Percentiles rank a stretch among this genome's conserved stretches.
Conservation (phyloP, 106 monocot species). For the Dioscorea dumetorum region DNA sequence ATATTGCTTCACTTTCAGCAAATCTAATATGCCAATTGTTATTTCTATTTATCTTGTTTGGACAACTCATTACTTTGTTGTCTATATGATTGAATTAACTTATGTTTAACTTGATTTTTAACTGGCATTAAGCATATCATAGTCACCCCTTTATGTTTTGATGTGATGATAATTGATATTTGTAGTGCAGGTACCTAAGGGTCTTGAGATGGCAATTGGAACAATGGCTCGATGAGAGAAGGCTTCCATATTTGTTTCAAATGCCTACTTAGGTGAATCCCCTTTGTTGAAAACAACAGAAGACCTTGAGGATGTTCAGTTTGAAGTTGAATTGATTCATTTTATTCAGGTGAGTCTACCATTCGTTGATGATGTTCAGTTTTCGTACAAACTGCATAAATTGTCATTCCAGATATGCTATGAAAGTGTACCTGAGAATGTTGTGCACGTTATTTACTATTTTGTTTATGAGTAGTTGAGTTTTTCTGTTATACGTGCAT, state of each 20-base stretch:
- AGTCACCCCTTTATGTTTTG: too few relatives aligned
- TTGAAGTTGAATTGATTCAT: slow-evolving; percentile 82
- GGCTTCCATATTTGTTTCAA: slow-evolving; percentile 63
- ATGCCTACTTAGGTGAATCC: slow-evolving; percentile 63
- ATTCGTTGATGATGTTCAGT: not conserved
- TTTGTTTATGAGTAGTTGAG: too few relatives aligned
- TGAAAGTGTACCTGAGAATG: not conserved
- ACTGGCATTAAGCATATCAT: too few relatives aligned
- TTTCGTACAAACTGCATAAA: not conserved
- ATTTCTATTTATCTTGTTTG: too few relatives aligned
- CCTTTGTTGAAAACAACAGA: slow-evolving; percentile 53
- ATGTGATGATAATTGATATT: slow-evolving; percentile 12
- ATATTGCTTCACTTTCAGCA: slow-evolving; percentile 81
- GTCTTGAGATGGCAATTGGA: slow-evolving; percentile 96
- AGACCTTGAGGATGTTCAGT: slow-evolving; percentile 72
- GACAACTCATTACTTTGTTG: too few relatives aligned
- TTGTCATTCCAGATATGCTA: too few relatives aligned
- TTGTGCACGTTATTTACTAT: too few relatives aligned
- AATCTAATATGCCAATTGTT: slow-evolving; percentile 32
- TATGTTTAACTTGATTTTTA: too few relatives aligned
- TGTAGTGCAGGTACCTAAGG: slow-evolving; percentile 81
- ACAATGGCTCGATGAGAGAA: slow-evolving; percentile 87
- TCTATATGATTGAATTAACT: too few relatives aligned
- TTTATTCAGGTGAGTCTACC: slow-evolving; percentile 65
- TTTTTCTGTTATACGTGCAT: too few relatives aligned